Evolutionary conservation across 306 rosid species (phyloP), one percentile per base, ranked within the genome.

Genomic region (Acacia confusa): DNA sequence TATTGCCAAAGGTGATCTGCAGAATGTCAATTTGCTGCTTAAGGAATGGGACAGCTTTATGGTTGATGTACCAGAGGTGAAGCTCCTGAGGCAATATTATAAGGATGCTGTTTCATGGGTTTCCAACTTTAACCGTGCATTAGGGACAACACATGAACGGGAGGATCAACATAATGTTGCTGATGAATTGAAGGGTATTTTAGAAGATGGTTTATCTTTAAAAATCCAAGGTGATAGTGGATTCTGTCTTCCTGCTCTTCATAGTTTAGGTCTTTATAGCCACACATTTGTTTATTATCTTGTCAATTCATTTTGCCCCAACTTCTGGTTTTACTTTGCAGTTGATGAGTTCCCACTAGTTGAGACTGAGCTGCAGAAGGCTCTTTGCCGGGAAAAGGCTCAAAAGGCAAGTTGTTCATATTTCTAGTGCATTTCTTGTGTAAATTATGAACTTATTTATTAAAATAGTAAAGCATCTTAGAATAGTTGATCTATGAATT

Each of bases 331-430:
- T 82, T 72, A 71, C 83, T 85, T 52, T 83, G 74, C 91, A 95
- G 99, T 95, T 87, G 94, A 95, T 66, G 96, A 89, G 81, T 87
- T 93, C 74, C 90, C 97, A 61, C 50, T 88, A 28, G 93, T 89
- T 57, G 88, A 89, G 91, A 79, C 83, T 85, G 99, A 95, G 94
- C 84, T 95, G 81, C 87, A 92, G 89, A 95, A 89, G 87, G 98
- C 98, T 82, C 77, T 72, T 80, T 91, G 95, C 79, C 85, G 97
- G 88, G 85, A 86, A 81, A 95, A 87, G 80, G 98, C 89, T 76
- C 85, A 79, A 17, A 81, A 85, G 93, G 98, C 89, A 79, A 55
- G 55, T 72, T 34, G 34, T 77, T 80, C 6, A 64, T 82, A 30
- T 72, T 66, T 55, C 71, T 36, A 13, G 34, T 43, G 57, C 64